Percentiles rank a stretch among this genome's conserved stretches.
These are phyloP conservation scores for Tetracladium marchalianum DNA, from an alignment of 495 filamentous ascomycete species.

Conservation along the genomic window DNA sequence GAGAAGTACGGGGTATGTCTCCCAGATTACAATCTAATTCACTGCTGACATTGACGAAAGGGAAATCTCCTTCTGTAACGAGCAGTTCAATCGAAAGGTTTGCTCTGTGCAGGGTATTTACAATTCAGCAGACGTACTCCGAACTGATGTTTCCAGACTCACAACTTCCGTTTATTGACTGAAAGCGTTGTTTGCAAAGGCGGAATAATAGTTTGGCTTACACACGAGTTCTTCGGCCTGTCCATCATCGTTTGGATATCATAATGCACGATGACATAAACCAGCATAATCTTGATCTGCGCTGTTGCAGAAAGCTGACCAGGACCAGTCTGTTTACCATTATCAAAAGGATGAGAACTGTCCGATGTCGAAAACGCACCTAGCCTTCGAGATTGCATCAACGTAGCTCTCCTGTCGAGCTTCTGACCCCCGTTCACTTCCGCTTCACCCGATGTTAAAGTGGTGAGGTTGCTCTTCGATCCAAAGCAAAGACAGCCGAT, in stretches of 20 bases:
- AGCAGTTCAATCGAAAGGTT: slow-evolving; percentile 41
- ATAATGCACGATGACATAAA: slow-evolving; percentile 43
- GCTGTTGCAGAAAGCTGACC: slow-evolving; percentile 47
- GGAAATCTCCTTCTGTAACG: slow-evolving; percentile 40
- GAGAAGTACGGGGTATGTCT: no score
- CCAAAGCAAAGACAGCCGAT: slow-evolving; percentile 12
- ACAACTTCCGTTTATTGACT: slow-evolving; percentile 20
- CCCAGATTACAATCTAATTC: background rate
- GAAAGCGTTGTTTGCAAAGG: slow-evolving; percentile 23
- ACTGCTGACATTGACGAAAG: slow-evolving; percentile 19
- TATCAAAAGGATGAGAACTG: slow-evolving; percentile 32
- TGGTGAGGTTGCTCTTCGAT: no score
- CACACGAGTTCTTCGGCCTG: slow-evolving; percentile 22
- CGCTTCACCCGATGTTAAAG: background rate
- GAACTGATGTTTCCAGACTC: slow-evolving; percentile 32
- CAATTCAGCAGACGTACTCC: slow-evolving; percentile 38
- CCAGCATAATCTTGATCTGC: slow-evolving; percentile 46
- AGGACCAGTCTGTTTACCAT: slow-evolving; percentile 47
- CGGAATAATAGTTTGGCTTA: slow-evolving; percentile 24
- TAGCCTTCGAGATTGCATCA: slow-evolving; percentile 8
- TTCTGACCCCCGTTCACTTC: background rate
- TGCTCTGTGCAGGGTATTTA: slow-evolving; percentile 45
- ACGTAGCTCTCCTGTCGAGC: background rate
- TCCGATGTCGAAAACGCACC: slow-evolving; percentile 24
- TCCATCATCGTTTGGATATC: slow-evolving; percentile 31